Conservation (phyloP, 2,329 filamentous ascomycete genomes). For the Juglanconis juglandina region DNA sequence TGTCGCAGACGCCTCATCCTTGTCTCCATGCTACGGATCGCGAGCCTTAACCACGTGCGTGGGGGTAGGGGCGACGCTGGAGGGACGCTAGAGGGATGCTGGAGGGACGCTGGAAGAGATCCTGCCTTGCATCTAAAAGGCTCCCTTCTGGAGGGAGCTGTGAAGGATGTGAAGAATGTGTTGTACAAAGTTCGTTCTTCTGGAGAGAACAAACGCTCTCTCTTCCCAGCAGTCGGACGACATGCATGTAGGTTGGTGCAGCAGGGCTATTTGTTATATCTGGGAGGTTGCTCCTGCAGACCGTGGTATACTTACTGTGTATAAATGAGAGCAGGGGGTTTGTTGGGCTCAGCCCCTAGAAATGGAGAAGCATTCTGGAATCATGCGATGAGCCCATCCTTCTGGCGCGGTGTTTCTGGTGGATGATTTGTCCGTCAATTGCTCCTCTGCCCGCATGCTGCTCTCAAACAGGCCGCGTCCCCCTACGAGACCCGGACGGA, state of each 20-base stretch:
- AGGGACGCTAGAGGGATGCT: not conserved
- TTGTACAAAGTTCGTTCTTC: too few species aligned
- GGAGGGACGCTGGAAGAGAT: not conserved
- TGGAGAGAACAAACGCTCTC: too few species aligned
- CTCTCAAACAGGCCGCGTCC: not conserved
- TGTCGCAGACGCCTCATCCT: slow-evolving; percentile 9
- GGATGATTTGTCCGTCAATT: slow-evolving; percentile 4
- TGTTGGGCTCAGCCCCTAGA: slow-evolving; percentile 3
- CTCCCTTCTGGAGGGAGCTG: not conserved
- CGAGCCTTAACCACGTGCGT: slow-evolving; percentile 15
- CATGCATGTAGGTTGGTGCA: too few species aligned
- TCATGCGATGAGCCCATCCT: slow-evolving; percentile 14
- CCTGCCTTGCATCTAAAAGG: not conserved
- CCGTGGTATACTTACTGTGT: not conserved
- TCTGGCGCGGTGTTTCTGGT: not conserved
- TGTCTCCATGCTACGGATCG: slow-evolving; percentile 10
- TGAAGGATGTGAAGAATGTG: not conserved
- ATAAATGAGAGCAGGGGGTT: not conserved
- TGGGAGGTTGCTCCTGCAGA: not conserved
- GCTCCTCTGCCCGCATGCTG: not conserved
- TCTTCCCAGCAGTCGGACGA: too few species aligned
- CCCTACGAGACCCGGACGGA: not conserved
- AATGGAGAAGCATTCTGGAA: slow-evolving; percentile 7
- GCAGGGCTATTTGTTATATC: not conserved
- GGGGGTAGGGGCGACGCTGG: not conserved